Evolutionary conservation across 495 filamentous ascomycete genomes (phyloP), one percentile per base, ranked within the genome.

Genomic region (Friedmanniomyces simplex): DNA sequence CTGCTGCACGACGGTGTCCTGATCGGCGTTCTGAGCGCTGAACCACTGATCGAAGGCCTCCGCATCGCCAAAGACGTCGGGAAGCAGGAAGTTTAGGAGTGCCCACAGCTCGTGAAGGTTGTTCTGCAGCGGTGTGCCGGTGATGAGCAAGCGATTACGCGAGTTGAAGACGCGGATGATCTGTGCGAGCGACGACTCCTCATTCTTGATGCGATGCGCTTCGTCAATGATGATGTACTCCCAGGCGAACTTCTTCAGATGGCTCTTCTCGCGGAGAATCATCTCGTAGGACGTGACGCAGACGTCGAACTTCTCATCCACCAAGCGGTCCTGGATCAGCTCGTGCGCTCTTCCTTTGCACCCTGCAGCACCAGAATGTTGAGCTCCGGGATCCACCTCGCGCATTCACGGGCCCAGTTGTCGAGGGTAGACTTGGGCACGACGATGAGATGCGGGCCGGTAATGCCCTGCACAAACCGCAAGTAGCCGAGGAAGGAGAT

Each of bases 141-240:
- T 99, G 57, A 99, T 99, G 54, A 99, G 74, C 30, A 99, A 78
- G 22, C 94, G 85, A 67, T 97, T 97, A 62, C 94, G 79, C 8
- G 94, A 99, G 72, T 91, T 90, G 77, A 99, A 97, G 28, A 97
- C 74, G 56, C 94, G 89, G 59, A 99, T 96, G 55, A 97, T 94
- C 64, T 99, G 93, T 1, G 94, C 89, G 4, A 99, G 77, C 1
- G 94, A 94, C 0, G 94, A 99, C 69, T 96, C 89, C 69, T 99
- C 94, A 70, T 99, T 99, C 74, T 99, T 99, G 76, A 99, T 97
- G 21, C 94, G 89, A 69, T 99, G 94, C 4, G 94, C 94, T 68
- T 99, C 94, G 66, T 99, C 94, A 54, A 99, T 95, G 69, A 99
- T 96, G 71, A 99, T 97, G 69, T 99, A 99, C 69, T 99, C 93